These are phyloP conservation scores for Eucalyptus globulus DNA, from an alignment of 345 rosid genomes.

Conservation along the genomic window DNA sequence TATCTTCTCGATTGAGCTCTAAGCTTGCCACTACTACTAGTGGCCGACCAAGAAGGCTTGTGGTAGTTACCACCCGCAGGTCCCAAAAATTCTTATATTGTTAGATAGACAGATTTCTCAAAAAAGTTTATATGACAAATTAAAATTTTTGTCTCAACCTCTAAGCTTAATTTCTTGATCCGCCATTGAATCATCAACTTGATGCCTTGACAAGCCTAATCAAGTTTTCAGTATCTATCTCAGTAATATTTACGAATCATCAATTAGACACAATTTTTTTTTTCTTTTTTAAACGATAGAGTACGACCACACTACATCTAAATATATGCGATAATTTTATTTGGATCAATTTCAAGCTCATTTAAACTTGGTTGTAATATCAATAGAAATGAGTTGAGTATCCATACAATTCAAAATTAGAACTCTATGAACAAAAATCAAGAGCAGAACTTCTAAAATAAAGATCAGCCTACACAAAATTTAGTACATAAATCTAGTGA, in stretches of 20 bases:
- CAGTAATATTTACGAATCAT: background rate
- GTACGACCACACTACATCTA: background rate
- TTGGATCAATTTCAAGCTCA: background rate
- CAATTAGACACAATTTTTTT: background rate
- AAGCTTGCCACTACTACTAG: background rate
- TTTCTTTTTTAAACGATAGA: too few species aligned
- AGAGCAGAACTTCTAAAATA: background rate
- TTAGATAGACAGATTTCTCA: background rate
- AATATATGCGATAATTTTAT: background rate
- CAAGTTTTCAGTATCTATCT: background rate
- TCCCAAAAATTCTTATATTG: background rate
- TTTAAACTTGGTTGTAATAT: background rate
- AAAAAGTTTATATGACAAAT: background rate
- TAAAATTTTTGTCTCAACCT: background rate
- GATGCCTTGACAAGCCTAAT: background rate
- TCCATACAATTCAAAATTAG: background rate
- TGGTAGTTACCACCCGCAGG: background rate
- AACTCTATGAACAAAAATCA: background rate
- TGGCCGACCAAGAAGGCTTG: background rate
- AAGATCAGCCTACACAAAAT: background rate
- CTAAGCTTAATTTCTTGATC: background rate
- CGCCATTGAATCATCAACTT: background rate
- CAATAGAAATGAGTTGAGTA: background rate
- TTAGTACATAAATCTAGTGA: background rate
- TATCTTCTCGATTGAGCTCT: background rate